Evolutionary conservation across 306 rosid species (phyloP).

Genomic region (Prunus armeniaca): DNA sequence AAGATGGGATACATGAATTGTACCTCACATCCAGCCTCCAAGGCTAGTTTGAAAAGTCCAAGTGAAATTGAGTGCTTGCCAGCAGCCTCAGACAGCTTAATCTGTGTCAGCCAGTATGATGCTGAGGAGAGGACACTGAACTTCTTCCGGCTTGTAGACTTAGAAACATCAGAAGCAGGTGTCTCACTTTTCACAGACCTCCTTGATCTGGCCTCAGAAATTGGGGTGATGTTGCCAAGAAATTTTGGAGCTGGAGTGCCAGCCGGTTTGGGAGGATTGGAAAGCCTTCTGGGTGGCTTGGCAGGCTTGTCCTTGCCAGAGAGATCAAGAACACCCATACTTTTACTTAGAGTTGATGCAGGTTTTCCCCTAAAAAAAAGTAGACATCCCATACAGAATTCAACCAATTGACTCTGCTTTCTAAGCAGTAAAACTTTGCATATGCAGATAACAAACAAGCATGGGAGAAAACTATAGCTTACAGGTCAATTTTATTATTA

Average conservation of each 20-base stretch:
- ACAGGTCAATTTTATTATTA: not conserved
- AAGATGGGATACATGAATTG: not conserved
- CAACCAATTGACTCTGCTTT: not conserved
- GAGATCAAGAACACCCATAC: slow-evolving; percentile 72
- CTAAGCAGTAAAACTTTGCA: not conserved
- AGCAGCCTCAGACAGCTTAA: slow-evolving; percentile 80
- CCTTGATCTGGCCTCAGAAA: slow-evolving; percentile 55
- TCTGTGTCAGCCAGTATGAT: slow-evolving; percentile 84
- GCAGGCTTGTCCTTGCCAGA: slow-evolving; percentile 76
- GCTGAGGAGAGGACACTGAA: slow-evolving; percentile 59
- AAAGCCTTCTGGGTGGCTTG: slow-evolving; percentile 89
- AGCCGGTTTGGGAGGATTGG: slow-evolving; percentile 58
- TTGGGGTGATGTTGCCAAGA: slow-evolving; percentile 61
- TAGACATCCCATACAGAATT: not conserved
- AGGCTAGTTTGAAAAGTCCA: slow-evolving; percentile 81
- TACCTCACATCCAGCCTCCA: slow-evolving; percentile 90
- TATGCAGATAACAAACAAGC: not conserved
- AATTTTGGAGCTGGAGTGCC: slow-evolving; percentile 50
- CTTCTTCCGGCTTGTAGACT: slow-evolving; percentile 47
- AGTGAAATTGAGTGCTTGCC: slow-evolving; percentile 74
- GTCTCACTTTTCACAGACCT: slow-evolving; percentile 55
- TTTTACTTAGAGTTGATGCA: slow-evolving; percentile 59
- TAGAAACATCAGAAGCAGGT: slow-evolving; percentile 59
- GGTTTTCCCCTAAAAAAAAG: slow-evolving; percentile 49
- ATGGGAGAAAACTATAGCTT: not conserved